These are phyloP conservation scores for Colletotrichum filicis DNA, from an alignment of 2,329 filamentous ascomycete species.

Conservation along the genomic window DNA sequence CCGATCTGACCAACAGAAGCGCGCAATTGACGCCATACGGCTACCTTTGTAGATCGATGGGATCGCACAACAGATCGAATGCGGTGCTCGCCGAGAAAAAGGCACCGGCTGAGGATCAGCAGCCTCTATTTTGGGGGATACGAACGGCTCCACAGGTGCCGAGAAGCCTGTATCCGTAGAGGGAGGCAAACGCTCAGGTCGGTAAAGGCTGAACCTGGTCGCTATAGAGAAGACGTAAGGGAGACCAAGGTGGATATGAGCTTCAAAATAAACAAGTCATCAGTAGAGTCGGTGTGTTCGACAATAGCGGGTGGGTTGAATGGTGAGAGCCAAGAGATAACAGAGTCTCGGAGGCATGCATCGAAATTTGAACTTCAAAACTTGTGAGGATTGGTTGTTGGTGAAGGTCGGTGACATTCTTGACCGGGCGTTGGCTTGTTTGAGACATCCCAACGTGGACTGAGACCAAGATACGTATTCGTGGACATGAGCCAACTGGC, in stretches of 20 bases:
- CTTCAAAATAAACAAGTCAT: conserved; percentile 3
- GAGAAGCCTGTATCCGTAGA: conserved; percentile 1
- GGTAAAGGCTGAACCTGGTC: background rate
- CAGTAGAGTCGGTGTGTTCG: background rate
- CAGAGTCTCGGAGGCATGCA: conserved; percentile 9
- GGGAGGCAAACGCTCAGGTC: background rate
- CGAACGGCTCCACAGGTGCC: conserved; percentile 20
- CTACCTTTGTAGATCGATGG: conserved; percentile 14
- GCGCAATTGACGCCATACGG: conserved; percentile 19
- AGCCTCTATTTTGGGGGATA: conserved; percentile 14
- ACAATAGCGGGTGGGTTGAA: background rate
- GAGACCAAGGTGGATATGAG: background rate
- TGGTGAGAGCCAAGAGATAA: background rate
- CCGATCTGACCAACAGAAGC: conserved; percentile 19
- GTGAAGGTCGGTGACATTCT: conserved; percentile 18
- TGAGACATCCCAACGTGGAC: background rate
- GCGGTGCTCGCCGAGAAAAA: background rate
- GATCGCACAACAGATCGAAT: conserved; percentile 17
- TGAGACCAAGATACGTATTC: background rate
- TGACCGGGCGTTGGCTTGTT: background rate
- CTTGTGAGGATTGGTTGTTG: background rate
- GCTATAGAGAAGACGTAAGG: background rate
- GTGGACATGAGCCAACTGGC: background rate
- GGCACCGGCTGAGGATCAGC: conserved; percentile 17
- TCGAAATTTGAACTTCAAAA: conserved; percentile 11